phyloP scores from a whole-genome alignment of 2,329 filamentous ascomycete species.

The Teratosphaeria zuluensis region DNA sequence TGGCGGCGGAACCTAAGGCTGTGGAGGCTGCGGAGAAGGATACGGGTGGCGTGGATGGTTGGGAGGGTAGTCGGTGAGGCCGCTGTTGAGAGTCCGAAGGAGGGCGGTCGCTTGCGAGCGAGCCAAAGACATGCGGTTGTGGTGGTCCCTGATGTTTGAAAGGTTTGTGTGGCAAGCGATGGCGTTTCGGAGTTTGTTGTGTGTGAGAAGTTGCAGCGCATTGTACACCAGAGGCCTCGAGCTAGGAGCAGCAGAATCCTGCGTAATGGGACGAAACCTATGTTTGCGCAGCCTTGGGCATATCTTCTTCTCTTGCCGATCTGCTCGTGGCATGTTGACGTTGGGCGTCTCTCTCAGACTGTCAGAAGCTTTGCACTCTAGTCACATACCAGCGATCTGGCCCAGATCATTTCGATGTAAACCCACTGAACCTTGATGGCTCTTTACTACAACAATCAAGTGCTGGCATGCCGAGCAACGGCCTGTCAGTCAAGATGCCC shows the following conservation, averaged over 20 bases:
- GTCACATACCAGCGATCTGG: too few relatives aligned
- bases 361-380: too few relatives aligned
- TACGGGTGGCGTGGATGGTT: not conserved
- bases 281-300: not conserved
- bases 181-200: not conserved
- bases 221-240: not conserved
- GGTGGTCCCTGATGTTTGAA: not conserved
- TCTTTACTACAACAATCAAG: too few relatives aligned
- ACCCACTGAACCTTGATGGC: too few relatives aligned
- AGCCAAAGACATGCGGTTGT: too few relatives aligned
- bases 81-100: not conserved
- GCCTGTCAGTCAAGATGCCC: too few relatives aligned
- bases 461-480: too few relatives aligned
- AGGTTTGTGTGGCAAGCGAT: not conserved
- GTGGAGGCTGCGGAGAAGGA: not conserved
- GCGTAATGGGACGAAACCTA: not conserved
- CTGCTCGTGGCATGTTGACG: not conserved
- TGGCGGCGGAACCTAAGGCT: not conserved
- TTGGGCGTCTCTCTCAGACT: too few relatives aligned
- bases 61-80: not conserved
- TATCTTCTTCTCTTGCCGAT: not conserved
- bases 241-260: not conserved
- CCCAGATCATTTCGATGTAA: too few relatives aligned
- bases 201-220: not conserved
- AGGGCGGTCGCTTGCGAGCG: not conserved